Evolutionary conservation across 441 rosid genomes (phyloP).

Genomic region (Pelargonium australe): DNA sequence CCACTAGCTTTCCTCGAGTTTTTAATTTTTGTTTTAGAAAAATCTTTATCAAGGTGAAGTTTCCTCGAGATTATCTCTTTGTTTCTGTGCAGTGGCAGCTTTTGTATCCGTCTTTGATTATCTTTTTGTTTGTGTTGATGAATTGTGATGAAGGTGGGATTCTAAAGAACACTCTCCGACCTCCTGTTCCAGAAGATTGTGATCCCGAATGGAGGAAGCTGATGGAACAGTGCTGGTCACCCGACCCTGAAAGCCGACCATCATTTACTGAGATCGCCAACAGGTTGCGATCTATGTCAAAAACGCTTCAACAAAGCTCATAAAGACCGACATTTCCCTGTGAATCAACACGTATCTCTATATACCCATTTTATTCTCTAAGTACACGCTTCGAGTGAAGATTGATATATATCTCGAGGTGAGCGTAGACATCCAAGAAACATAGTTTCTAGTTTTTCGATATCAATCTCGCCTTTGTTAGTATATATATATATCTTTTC

Average conservation of each 20-base stretch:
- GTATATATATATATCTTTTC: conserved; percentile 4
- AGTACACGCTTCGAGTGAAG: neutral
- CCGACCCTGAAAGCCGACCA: conserved; percentile 59
- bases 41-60: no score
- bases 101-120: neutral
- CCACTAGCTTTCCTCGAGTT: neutral
- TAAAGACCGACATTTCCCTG: conserved; percentile 10
- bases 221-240: conserved; percentile 78
- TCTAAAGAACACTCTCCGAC: conserved; percentile 69
- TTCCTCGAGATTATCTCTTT: no score
- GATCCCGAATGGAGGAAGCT: conserved; percentile 57
- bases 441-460: neutral
- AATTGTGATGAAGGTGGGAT: conserved; percentile 48
- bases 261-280: conserved; percentile 60
- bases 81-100: neutral
- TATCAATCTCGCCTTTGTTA: neutral
- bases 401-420: neutral
- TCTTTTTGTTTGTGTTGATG: neutral
- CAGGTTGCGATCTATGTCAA: conserved; percentile 47
- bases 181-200: conserved; percentile 49
- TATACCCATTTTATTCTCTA: conserved; percentile 14
- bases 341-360: conserved; percentile 11
- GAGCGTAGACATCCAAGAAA: conserved; percentile 5
- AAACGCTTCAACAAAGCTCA: conserved; percentile 29
- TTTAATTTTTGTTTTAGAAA: no score